Evolutionary conservation across 306 rosid genomes (phyloP).

Genomic region (Quercus agrifolia): DNA sequence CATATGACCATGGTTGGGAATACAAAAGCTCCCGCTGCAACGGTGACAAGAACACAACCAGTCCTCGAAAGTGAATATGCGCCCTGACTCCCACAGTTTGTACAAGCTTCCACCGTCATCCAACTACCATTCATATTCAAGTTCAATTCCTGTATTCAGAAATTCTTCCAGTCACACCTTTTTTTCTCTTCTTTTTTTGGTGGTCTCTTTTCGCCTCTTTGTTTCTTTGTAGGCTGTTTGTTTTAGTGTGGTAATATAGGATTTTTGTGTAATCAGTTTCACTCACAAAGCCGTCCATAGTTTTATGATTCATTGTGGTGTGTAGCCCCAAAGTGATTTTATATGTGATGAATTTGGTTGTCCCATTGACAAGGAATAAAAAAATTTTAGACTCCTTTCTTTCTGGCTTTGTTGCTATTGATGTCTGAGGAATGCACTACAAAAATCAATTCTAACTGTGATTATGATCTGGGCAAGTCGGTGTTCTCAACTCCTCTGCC

Average conservation of each 20-base stretch:
- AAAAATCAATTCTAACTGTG: neutral
- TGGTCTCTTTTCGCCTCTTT: slow-evolving; percentile 16
- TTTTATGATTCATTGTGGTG: slow-evolving; percentile 63
- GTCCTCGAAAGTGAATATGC: slow-evolving; percentile 86
- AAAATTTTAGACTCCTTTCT: slow-evolving; percentile 19
- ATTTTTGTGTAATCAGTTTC: slow-evolving; percentile 63
- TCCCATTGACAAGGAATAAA: slow-evolving; percentile 52
- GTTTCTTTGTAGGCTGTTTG: slow-evolving; percentile 43
- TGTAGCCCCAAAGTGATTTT: slow-evolving; percentile 54
- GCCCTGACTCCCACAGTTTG: slow-evolving; percentile 50
- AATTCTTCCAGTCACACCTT: slow-evolving; percentile 43
- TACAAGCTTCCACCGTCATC: slow-evolving; percentile 36
- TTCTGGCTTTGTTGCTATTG: slow-evolving; percentile 8
- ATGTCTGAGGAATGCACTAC: neutral
- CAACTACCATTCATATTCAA: slow-evolving; percentile 37
- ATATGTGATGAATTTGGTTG: slow-evolving; percentile 56
- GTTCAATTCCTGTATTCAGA: slow-evolving; percentile 44
- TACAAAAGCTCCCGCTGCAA: slow-evolving; percentile 88
- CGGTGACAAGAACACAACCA: slow-evolving; percentile 85
- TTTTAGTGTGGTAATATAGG: slow-evolving; percentile 57
- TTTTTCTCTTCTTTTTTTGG: slow-evolving; percentile 8
- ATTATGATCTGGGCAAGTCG: slow-evolving; percentile 28
- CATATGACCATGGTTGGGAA: slow-evolving; percentile 75
- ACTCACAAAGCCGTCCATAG: slow-evolving; percentile 25
- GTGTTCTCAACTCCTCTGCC: neutral